These are phyloP conservation scores for Microcos paniculata DNA, from an alignment of 345 rosid genomes.

Conservation along the genomic window DNA sequence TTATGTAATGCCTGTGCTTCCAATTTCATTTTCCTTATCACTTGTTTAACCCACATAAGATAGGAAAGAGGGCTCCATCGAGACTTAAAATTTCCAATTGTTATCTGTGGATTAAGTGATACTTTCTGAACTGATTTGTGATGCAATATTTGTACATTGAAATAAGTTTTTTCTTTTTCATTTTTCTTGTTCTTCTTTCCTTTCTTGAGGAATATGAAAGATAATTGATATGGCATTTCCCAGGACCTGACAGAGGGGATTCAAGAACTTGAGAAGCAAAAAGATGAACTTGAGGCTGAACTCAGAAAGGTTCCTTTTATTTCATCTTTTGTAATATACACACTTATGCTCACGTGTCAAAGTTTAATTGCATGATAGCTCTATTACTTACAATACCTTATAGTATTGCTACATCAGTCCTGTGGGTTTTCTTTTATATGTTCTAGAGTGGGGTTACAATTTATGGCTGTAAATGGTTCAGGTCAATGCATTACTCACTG, in stretches of 20 bases:
- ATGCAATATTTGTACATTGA: not conserved
- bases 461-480: conserved; percentile 27
- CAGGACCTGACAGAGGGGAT: conserved; percentile 70
- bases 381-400: not conserved
- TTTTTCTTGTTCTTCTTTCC: not conserved
- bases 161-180: not conserved
- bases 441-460: conserved; percentile 14
- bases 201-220: conserved; percentile 15
- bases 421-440: not conserved
- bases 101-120: not conserved
- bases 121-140: not conserved
- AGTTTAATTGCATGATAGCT: not conserved
- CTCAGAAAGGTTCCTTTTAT: conserved; percentile 46
- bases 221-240: conserved; percentile 20
- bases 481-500: conserved; percentile 61
- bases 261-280: conserved; percentile 58
- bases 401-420: not conserved
- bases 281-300: conserved; percentile 77
- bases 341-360: not conserved
- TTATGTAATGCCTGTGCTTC: not conserved
- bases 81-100: not conserved
- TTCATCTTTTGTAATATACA: not conserved
- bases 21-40: not conserved
- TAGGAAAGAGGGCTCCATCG: not conserved
- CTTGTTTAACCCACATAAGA: not conserved